Conservation (phyloP, 2,329 filamentous ascomycete species). For the Stachybotrys chlorohalonatus region DNA sequence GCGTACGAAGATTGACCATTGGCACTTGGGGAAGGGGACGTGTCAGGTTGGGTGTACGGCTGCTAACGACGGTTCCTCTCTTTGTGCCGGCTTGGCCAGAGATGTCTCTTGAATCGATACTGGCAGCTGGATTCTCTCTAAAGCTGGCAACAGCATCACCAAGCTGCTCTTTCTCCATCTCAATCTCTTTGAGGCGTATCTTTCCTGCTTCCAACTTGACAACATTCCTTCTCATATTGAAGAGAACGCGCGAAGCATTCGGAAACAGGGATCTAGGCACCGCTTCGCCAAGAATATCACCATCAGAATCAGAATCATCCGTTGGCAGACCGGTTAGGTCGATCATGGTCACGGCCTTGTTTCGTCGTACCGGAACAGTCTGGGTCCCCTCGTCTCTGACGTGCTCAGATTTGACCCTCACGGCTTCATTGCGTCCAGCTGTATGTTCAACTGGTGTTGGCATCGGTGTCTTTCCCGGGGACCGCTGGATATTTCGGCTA, state of each 20-base stretch:
- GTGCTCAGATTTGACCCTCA: too few relatives aligned
- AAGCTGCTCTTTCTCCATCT: neutral
- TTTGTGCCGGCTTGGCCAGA: neutral
- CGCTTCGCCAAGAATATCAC: neutral
- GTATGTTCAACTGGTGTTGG: too few relatives aligned
- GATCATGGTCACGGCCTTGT: too few relatives aligned
- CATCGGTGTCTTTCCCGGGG: too few relatives aligned
- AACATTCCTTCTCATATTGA: neutral
- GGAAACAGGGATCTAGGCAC: neutral
- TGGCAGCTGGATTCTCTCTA: too few relatives aligned
- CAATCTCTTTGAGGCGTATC: neutral
- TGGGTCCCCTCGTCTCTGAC: too few relatives aligned
- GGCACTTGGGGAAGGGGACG: neutral
- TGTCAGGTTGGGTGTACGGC: neutral
- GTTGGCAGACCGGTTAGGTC: neutral
- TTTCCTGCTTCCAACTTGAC: neutral
- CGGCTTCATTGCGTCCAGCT: too few relatives aligned
- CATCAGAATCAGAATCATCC: neutral
- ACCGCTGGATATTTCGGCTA: neutral
- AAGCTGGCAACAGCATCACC: too few relatives aligned
- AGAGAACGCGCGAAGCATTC: neutral
- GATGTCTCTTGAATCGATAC: neutral
- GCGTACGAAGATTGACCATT: neutral
- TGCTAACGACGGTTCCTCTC: neutral
- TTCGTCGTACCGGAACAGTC: too few relatives aligned